Evolutionary conservation across 257 asterid genomes (phyloP).

Genomic region (Salvia rosmarinus): DNA sequence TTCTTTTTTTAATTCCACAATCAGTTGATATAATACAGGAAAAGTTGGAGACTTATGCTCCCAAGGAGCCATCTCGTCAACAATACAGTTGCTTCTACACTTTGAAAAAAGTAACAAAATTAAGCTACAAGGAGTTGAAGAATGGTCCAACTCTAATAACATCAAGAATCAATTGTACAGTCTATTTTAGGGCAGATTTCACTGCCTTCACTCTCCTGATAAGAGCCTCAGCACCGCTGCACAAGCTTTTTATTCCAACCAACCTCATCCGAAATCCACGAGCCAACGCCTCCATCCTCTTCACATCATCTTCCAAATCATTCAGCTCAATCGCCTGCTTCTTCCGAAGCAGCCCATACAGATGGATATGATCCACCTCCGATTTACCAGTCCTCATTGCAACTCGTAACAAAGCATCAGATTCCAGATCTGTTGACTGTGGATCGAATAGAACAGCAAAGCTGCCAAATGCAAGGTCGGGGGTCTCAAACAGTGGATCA

Average conservation of each 20-base stretch:
- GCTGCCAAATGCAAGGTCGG: slow-evolving; percentile 72
- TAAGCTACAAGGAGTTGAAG: not conserved
- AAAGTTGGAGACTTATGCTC: not conserved
- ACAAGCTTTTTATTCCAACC: slow-evolving; percentile 63
- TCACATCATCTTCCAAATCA: slow-evolving; percentile 61
- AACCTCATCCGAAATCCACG: slow-evolving; percentile 52
- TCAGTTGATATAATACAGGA: not conserved
- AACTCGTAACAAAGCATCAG: slow-evolving; percentile 61
- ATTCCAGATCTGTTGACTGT: slow-evolving; percentile 49
- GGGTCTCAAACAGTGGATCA: slow-evolving; percentile 59
- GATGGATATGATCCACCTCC: slow-evolving; percentile 41
- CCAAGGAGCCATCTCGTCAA: slow-evolving; percentile 1
- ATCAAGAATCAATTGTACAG: not conserved
- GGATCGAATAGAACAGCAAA: slow-evolving; percentile 69
- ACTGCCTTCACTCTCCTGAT: slow-evolving; percentile 51
- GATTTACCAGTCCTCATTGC: slow-evolving; percentile 48
- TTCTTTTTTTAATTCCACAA: not conserved
- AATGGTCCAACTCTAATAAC: not conserved
- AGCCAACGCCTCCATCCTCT: slow-evolving; percentile 61
- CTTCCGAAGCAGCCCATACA: slow-evolving; percentile 62
- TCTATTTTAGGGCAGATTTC: slow-evolving; percentile 35
- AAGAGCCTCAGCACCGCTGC: slow-evolving; percentile 60
- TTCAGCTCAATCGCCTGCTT: slow-evolving; percentile 66
- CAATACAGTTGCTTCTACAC: not conserved
- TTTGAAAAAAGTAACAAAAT: not conserved